Evolutionary conservation across 192 early-diverging fungal species (phyloP).

Genomic region (Mortierella hygrophila): DNA sequence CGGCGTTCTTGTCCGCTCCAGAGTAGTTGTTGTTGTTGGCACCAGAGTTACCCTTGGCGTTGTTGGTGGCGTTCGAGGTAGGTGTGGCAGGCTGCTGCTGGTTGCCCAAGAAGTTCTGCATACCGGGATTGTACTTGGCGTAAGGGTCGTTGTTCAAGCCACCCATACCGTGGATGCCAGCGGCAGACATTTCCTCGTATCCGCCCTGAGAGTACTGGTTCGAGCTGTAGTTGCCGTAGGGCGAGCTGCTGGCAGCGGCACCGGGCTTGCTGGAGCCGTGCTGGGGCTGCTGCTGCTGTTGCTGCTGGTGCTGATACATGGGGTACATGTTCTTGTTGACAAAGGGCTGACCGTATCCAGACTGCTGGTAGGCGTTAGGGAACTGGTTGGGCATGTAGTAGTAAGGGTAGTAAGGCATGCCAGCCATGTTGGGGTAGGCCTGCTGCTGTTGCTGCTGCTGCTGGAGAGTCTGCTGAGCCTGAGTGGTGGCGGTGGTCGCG

Average conservation of each 20-base stretch:
- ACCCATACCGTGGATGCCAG: constrained; percentile 49
- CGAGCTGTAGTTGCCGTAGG: constrained; percentile 55
- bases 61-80: constrained; percentile 27
- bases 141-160: constrained; percentile 48
- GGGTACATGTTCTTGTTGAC: constrained; percentile 94
- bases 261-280: constrained; percentile 62
- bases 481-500: constrained; percentile 51
- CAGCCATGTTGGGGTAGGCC: constrained; percentile 65
- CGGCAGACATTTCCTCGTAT: constrained; percentile 52
- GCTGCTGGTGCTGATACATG: constrained; percentile 73
- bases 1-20: constrained; percentile 33
- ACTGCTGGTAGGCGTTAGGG: constrained; percentile 82
- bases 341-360: constrained; percentile 90
- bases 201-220: constrained; percentile 48
- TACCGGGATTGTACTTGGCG: constrained; percentile 50
- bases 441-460: constrained; percentile 69
- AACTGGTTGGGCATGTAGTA: constrained; percentile 88
- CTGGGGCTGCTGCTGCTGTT: constrained; percentile 55
- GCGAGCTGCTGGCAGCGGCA: constrained; percentile 47
- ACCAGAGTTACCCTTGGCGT: constrained; percentile 33
- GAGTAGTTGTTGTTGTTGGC: constrained; percentile 34
- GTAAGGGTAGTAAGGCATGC: constrained; percentile 85
- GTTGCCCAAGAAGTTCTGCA: constrained; percentile 54
- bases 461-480: constrained; percentile 60
- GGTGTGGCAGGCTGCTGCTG: constrained; percentile 47